Conservation (phyloP, 2,329 filamentous ascomycete genomes). For the Lecanicillium sp. region DNA sequence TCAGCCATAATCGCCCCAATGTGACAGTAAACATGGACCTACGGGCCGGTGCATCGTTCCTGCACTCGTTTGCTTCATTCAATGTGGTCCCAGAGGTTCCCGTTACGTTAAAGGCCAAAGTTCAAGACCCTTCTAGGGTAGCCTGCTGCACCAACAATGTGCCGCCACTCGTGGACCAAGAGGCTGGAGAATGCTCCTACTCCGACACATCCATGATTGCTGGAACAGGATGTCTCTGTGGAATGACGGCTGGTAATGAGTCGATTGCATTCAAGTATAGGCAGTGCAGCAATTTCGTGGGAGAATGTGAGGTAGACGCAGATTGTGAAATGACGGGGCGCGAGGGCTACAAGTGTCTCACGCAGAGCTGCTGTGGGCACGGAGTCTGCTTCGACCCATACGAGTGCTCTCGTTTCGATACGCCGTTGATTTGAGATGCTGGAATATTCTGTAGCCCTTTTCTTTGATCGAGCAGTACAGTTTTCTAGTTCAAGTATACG, state of each 20-base stretch:
- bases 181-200: conserved; percentile 19
- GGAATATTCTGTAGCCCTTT: too few species aligned
- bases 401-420: conserved; percentile 26
- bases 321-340: conserved; percentile 19
- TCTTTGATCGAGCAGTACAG: too few species aligned
- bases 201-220: conserved; percentile 20
- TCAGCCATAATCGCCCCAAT: conserved; percentile 21
- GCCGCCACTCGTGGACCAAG: conserved; percentile 13
- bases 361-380: conserved; percentile 25
- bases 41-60: conserved; percentile 19
- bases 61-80: conserved; percentile 20
- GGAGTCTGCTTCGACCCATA: conserved; percentile 28
- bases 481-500: too few species aligned
- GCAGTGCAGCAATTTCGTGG: conserved; percentile 24
- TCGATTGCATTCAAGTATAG: conserved; percentile 23
- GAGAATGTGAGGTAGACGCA: conserved; percentile 15
- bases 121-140: conserved; percentile 22
- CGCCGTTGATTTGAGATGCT: conserved; percentile 14
- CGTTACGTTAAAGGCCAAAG: conserved; percentile 20
- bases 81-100: conserved; percentile 19
- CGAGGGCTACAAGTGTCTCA: conserved; percentile 20
- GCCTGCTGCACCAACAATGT: conserved; percentile 24
- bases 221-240: conserved; percentile 25
- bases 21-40: conserved; percentile 25
- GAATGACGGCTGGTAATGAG: conserved; percentile 16